These are phyloP conservation scores for Scytalidium sp. DNA, from an alignment of 2,329 filamentous ascomycete species.

Conservation along the genomic window DNA sequence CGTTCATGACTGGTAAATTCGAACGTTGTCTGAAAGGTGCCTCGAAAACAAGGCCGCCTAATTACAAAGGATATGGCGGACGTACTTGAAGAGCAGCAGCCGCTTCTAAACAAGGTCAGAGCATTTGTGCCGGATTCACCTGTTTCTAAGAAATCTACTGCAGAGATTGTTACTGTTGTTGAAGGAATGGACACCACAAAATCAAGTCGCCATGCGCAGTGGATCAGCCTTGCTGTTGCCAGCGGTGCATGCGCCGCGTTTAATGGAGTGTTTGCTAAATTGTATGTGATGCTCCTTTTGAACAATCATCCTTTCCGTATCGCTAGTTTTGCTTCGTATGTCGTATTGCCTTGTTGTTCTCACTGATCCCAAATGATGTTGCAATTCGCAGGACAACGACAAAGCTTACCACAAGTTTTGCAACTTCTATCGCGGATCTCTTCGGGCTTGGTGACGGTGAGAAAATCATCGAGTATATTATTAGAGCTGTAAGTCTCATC, in stretches of 20 bases:
- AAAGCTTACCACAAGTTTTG: conserved; percentile 50
- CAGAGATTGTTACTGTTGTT: neutral
- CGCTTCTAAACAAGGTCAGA: neutral
- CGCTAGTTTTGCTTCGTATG: neutral
- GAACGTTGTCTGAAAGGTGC: too few relatives aligned
- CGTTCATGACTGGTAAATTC: too few relatives aligned
- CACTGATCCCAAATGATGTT: neutral
- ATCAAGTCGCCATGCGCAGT: conserved; percentile 41
- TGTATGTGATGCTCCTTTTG: conserved; percentile 48
- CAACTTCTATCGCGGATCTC: conserved; percentile 39
- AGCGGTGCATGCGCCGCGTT: conserved; percentile 77
- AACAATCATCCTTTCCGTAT: neutral
- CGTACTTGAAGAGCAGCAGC: neutral
- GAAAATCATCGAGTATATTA: conserved; percentile 43
- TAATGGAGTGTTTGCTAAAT: conserved; percentile 73
- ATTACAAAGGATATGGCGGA: neutral
- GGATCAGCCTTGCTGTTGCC: conserved; percentile 68
- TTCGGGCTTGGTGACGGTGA: conserved; percentile 42
- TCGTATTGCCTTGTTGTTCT: neutral
- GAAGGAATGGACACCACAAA: conserved; percentile 22
- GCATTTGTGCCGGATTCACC: neutral
- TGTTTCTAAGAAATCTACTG: neutral
- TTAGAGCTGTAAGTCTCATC: conserved; percentile 44
- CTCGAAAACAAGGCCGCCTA: too few relatives aligned
- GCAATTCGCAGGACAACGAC: conserved; percentile 46